These are phyloP conservation scores for Arthrinium puccinioides DNA, from an alignment of 2,329 filamentous ascomycete species.

Conservation along the genomic window DNA sequence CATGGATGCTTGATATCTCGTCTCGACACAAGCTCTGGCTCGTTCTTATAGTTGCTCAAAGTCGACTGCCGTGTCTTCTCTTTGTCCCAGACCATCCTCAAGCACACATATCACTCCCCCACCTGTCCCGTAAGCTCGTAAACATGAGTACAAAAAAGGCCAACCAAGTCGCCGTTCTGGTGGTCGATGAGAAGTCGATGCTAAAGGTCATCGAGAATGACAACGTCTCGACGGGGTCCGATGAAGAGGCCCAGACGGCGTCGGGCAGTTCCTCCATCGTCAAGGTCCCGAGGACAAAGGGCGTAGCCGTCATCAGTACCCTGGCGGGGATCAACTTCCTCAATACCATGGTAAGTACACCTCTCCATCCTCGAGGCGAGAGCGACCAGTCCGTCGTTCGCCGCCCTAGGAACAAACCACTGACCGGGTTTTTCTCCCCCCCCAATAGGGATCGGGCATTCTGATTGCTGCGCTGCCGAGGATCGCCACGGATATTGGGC, in stretches of 20 bases:
- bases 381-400: too few relatives aligned
- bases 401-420: too few relatives aligned
- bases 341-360: conserved; percentile 6
- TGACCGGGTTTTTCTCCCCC: too few relatives aligned
- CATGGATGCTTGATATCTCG: too few relatives aligned
- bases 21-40: too few relatives aligned
- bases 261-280: neutral
- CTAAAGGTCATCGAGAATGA: neutral
- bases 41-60: too few relatives aligned
- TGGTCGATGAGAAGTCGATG: neutral
- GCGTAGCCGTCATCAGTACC: conserved; percentile 2
- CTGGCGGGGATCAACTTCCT: conserved; percentile 5
- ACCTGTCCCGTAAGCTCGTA: too few relatives aligned
- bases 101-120: too few relatives aligned
- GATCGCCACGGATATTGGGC: conserved; percentile 27
- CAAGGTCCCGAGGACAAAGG: neutral
- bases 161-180: neutral
- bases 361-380: too few relatives aligned
- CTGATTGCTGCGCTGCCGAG: conserved; percentile 28
- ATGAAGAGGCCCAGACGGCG: neutral
- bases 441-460: conserved; percentile 25
- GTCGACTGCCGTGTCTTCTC: too few relatives aligned
- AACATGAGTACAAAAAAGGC: neutral
- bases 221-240: neutral
- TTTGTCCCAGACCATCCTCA: too few relatives aligned